Base-by-base conservation (phyloP, 176 grass and related monocot genomes). In the Oryza meridionalis region DNA sequence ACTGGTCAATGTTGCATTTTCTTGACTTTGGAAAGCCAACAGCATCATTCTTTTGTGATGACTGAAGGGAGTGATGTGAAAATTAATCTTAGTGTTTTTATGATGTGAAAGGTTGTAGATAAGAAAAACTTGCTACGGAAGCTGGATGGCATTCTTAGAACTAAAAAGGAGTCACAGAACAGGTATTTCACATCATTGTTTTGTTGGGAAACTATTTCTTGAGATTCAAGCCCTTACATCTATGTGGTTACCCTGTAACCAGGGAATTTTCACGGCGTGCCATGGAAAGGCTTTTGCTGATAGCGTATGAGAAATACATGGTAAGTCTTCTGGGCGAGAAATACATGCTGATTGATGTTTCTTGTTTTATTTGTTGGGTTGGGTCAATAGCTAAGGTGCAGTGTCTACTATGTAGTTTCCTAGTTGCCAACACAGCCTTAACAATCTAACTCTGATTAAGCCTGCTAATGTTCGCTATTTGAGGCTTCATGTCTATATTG, bases 271-370 rank as follows among this genome's bases (percentile, higher is more conserved):
- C 86, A 35, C 61, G 9, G 17, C 65, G 44, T 58, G 83, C 92
- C 47, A 71, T 94, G 86, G 86, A 94, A 35, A 91, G 67, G 80
- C 92, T 94, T 78, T 77, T 94, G 66, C 62, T 79, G 68, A 91
- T 80, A 42, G 89, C 92, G 35, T 89, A 91, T 16, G 83, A 88
- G 51, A 94, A 81, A 84, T 94, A 94, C 85, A 86, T 91, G 92
- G 92, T 94, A 94, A 91, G 75, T 84, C 43, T 27, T 53, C 7
- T 58, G 21, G 53, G 19, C 7, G 77, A 88, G 51, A 94, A 84
- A 84, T 91, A 91, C 85, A 86, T 91, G 92, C 26, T 53, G 72
- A 75, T 59, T 72, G 11, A 38, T 84, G 29, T 77, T 84, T 78
- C 47, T 90, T 33, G 80, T 80, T 86, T 80, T 84, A 31, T 68